phyloP scores from a whole-genome alignment of 805 yeast species.

The Saccharomyces paradoxus region DNA sequence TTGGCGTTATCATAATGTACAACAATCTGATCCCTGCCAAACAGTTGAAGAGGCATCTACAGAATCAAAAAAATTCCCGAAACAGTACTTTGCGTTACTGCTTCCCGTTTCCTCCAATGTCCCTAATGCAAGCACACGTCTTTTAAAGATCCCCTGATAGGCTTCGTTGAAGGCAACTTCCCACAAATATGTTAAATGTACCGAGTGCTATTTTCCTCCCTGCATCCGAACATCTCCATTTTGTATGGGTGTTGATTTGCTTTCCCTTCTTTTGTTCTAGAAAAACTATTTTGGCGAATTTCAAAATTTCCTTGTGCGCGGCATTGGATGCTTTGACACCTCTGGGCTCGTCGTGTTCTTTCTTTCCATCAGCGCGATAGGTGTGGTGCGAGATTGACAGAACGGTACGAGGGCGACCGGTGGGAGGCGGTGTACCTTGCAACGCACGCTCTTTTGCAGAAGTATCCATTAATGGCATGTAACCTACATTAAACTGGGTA shows the following conservation, averaged over 20 bases:
- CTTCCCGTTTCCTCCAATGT: neutral
- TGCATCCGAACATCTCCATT: neutral
- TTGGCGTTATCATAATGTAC: slow-evolving; percentile 7
- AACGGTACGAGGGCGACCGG: neutral
- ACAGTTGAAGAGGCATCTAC: slow-evolving; percentile 16
- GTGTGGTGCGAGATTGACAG: neutral
- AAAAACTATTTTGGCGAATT: neutral
- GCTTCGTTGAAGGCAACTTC: neutral
- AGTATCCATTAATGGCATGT: neutral
- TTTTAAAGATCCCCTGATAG: neutral
- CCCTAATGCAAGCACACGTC: neutral
- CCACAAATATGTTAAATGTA: neutral
- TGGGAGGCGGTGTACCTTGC: neutral
- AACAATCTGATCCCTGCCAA: slow-evolving; percentile 14
- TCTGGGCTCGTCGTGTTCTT: neutral
- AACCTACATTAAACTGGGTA: neutral
- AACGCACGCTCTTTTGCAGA: neutral
- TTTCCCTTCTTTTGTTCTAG: neutral
- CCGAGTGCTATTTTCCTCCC: neutral
- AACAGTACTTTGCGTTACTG: neutral
- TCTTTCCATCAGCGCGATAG: neutral
- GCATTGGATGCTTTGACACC: neutral
- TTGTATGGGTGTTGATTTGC: neutral
- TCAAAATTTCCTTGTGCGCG: neutral
- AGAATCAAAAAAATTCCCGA: neutral